Conservation (phyloP, 2,329 filamentous ascomycete genomes). For the Pezicula radicicola region DNA sequence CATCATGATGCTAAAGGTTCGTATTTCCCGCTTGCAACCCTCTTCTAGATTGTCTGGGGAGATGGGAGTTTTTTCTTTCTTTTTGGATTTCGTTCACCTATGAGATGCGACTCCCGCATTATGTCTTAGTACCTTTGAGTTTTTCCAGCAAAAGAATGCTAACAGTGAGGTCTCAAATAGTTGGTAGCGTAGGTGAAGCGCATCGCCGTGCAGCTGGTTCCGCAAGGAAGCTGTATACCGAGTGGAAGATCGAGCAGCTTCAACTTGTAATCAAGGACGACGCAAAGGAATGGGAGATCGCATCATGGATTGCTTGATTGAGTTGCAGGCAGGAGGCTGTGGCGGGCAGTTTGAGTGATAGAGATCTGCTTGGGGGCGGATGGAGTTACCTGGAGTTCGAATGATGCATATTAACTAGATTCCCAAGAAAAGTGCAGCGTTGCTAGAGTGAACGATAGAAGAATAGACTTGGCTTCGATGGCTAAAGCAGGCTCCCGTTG, state of each 20-base stretch:
- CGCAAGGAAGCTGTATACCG: slow-evolving; percentile 60
- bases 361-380: background rate
- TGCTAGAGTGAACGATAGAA: no score
- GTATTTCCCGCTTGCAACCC: no score
- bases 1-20: slow-evolving; percentile 49
- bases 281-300: slow-evolving; percentile 60
- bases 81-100: no score
- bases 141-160: no score
- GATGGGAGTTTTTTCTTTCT: no score
- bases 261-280: slow-evolving; percentile 67
- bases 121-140: no score
- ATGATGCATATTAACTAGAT: background rate
- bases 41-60: no score
- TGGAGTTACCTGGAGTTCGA: background rate
- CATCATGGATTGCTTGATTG: slow-evolving; percentile 47
- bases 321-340: background rate
- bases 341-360: background rate
- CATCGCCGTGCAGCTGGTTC: slow-evolving; percentile 64
- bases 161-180: slow-evolving; percentile 9
- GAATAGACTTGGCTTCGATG: no score
- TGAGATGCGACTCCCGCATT: no score
- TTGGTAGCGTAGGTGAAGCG: slow-evolving; percentile 57
- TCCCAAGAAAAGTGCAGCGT: background rate
- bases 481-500: no score
- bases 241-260: slow-evolving; percentile 69